Evolutionary conservation across 345 rosid species (phyloP).

Genomic region (Syzygium aqueum): DNA sequence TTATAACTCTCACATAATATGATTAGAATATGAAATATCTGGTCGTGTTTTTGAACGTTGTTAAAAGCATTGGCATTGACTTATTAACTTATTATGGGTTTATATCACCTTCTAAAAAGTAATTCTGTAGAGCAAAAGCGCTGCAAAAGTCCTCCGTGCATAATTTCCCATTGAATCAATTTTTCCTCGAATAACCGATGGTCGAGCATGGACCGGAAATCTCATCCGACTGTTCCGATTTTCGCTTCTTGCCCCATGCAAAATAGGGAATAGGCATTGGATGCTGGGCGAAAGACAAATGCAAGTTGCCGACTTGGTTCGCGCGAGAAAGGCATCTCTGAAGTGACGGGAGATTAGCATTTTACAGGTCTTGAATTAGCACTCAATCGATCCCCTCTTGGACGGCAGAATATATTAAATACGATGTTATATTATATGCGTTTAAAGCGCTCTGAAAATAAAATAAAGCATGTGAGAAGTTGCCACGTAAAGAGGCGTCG

Average conservation of each 20-base stretch:
- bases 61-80: no score
- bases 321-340: fast-evolving
- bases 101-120: background rate
- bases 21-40: background rate
- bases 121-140: background rate
- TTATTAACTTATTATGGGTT: no score
- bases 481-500: background rate
- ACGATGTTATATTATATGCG: fast-evolving
- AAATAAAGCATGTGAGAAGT: background rate
- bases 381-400: background rate
- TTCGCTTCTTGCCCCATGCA: background rate
- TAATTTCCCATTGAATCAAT: fast-evolving
- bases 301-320: fast-evolving
- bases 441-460: background rate
- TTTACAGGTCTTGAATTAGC: background rate
- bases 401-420: background rate
- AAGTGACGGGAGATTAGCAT: background rate
- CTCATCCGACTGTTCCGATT: fast-evolving
- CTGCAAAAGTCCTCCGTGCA: background rate
- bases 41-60: fast-evolving
- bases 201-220: fast-evolving
- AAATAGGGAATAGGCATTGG: background rate
- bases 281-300: background rate
- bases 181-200: background rate
- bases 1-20: fast-evolving